Conservation (phyloP, 768 basidiomycete species). For the Panaeolus papilionaceus region DNA sequence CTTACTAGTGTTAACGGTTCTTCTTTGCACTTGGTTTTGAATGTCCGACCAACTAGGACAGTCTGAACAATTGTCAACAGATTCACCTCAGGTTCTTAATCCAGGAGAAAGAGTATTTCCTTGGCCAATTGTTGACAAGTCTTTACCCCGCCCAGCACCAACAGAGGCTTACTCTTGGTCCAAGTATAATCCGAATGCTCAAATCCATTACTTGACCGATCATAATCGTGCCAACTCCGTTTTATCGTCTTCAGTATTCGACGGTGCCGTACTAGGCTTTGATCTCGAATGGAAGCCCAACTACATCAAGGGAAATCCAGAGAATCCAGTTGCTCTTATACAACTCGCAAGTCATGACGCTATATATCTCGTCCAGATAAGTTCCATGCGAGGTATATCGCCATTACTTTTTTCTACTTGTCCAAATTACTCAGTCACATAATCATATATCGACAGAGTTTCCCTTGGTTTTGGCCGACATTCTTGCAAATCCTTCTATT, state of each 20-base stretch:
- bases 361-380: conserved; percentile 71
- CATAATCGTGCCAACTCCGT: conserved; percentile 37
- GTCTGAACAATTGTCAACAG: background rate
- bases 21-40: background rate
- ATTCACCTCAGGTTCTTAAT: background rate
- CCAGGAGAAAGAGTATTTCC: background rate
- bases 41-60: background rate
- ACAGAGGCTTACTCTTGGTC: conserved; percentile 45
- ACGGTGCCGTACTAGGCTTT: conserved; percentile 60
- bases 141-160: conserved; percentile 36
- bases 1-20: background rate
- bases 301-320: conserved; percentile 53
- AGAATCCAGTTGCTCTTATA: conserved; percentile 76
- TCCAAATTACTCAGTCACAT: conserved; percentile 20
- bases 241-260: conserved; percentile 34
- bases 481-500: conserved; percentile 60
- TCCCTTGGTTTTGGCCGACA: conserved; percentile 51
- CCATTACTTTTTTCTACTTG: conserved; percentile 9
- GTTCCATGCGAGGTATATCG: conserved; percentile 55
- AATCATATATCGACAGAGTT: conserved; percentile 46
- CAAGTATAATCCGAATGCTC: conserved; percentile 36
- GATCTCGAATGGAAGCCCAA: conserved; percentile 85
- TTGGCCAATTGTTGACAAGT: conserved; percentile 25
- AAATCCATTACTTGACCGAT: conserved; percentile 42
- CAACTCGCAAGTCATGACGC: conserved; percentile 66